These are phyloP conservation scores for Psilocybe subaeruginosa DNA, from an alignment of 768 basidiomycete genomes.

Conservation along the genomic window DNA sequence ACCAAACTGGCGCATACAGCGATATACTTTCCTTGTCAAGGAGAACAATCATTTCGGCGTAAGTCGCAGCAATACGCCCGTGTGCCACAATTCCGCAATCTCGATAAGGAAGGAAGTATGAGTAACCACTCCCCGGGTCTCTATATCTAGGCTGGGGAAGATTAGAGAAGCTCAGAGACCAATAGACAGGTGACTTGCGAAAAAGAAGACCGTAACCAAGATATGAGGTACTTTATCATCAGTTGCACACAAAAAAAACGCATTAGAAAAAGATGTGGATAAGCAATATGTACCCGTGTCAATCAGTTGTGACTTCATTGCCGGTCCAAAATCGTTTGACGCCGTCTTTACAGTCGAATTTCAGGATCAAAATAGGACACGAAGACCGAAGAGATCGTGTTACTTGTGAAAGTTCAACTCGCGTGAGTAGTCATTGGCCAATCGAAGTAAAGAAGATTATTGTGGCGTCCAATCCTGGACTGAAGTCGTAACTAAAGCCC, in stretches of 20 bases:
- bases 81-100: conserved; percentile 20
- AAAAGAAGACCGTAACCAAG: background rate
- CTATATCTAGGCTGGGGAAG: background rate
- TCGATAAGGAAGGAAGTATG: conserved; percentile 5
- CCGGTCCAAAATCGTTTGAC: background rate
- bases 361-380: background rate
- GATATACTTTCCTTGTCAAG: conserved; percentile 7
- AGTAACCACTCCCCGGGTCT: background rate
- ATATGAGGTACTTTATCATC: background rate
- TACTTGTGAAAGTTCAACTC: background rate
- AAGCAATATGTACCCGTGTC: background rate
- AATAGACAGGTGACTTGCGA: background rate
- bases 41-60: conserved; percentile 8
- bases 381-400: background rate
- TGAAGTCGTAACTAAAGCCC: background rate
- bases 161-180: background rate
- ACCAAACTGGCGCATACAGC: conserved; percentile 10
- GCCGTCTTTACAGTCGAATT: background rate
- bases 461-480: background rate
- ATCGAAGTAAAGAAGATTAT: background rate
- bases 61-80: background rate
- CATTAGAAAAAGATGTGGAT: background rate
- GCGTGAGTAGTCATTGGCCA: background rate
- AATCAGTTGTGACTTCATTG: background rate
- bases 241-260: background rate